phyloP scores from a whole-genome alignment of 1,284 basidiomycete genomes.

The Athelia sp. region DNA sequence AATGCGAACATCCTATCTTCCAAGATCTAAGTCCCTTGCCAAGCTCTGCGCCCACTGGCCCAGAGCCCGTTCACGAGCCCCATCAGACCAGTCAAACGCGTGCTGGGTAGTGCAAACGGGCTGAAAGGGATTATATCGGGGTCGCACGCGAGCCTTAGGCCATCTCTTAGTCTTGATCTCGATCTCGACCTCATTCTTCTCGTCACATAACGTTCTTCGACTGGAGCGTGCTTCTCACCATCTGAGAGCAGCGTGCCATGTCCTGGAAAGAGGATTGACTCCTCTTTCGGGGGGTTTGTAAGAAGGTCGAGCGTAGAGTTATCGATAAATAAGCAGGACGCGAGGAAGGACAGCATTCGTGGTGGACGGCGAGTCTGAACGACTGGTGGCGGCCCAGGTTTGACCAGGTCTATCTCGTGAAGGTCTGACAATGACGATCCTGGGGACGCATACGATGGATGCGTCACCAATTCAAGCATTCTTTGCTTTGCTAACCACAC shows the following conservation, averaged over 20 bases:
- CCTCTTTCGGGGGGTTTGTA: slow-evolving; percentile 19
- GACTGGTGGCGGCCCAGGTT: neutral
- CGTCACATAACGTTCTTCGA: too few species aligned
- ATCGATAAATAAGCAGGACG: slow-evolving; percentile 27
- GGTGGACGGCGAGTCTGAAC: neutral
- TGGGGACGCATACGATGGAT: neutral
- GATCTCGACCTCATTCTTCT: too few species aligned
- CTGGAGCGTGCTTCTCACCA: too few species aligned
- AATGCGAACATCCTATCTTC: neutral
- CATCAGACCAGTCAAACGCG: slow-evolving; percentile 5
- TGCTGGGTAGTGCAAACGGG: slow-evolving; percentile 3
- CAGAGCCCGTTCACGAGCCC: slow-evolving; percentile 6
- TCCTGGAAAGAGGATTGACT: slow-evolving; percentile 27
- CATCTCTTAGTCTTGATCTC: slow-evolving; percentile 1
- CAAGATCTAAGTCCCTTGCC: neutral
- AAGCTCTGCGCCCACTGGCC: slow-evolving; percentile 3
- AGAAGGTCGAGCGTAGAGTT: slow-evolving; percentile 28
- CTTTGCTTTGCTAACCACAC: neutral
- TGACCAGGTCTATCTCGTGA: neutral
- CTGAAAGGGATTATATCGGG: neutral
- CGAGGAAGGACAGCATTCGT: slow-evolving; percentile 24
- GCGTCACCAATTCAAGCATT: neutral
- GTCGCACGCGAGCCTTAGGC: slow-evolving; percentile 2
- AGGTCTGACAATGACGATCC: neutral
- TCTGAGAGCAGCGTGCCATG: too few species aligned